These are phyloP conservation scores for Pseudogymnoascus sp. DNA, from an alignment of 2,329 filamentous ascomycete genomes.

Conservation along the genomic window DNA sequence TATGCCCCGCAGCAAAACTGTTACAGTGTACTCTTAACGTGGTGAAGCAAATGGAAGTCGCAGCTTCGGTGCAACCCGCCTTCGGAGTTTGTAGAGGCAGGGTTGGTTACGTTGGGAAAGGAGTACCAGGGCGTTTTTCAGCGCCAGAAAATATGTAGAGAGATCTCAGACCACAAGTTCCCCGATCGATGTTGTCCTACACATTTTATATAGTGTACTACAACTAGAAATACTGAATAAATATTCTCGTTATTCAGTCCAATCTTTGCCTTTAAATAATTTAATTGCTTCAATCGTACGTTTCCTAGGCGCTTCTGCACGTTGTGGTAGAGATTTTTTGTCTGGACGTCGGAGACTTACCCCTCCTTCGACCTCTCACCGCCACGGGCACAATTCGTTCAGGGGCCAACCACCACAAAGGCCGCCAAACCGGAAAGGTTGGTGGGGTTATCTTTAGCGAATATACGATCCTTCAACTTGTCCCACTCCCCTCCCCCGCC, in stretches of 20 bases:
- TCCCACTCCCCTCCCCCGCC: conserved; percentile 6
- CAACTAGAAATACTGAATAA: not conserved
- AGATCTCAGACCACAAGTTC: not conserved
- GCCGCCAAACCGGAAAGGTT: conserved; percentile 4
- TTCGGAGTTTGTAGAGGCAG: not conserved
- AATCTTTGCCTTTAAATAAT: not conserved
- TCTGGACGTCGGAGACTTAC: not conserved
- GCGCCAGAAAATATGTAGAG: not conserved
- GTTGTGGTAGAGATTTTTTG: not conserved
- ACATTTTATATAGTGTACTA: not conserved
- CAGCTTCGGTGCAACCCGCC: not conserved
- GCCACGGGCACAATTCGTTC: not conserved
- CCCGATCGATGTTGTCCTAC: not conserved
- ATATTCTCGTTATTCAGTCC: not conserved
- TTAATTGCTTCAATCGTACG: not conserved
- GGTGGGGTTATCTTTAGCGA: conserved; percentile 9
- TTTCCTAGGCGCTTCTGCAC: not conserved
- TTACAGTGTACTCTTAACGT: not conserved
- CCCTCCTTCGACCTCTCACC: conserved; percentile 1
- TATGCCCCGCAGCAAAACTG: not conserved
- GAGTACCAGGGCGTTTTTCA: not conserved
- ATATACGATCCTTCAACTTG: conserved; percentile 5
- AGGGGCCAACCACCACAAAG: conserved; percentile 3
- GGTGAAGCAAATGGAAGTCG: not conserved
- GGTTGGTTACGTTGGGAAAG: not conserved